These are phyloP conservation scores for Rutstroemia sp. DNA, from an alignment of 2,329 filamentous ascomycete genomes.

Conservation along the genomic window DNA sequence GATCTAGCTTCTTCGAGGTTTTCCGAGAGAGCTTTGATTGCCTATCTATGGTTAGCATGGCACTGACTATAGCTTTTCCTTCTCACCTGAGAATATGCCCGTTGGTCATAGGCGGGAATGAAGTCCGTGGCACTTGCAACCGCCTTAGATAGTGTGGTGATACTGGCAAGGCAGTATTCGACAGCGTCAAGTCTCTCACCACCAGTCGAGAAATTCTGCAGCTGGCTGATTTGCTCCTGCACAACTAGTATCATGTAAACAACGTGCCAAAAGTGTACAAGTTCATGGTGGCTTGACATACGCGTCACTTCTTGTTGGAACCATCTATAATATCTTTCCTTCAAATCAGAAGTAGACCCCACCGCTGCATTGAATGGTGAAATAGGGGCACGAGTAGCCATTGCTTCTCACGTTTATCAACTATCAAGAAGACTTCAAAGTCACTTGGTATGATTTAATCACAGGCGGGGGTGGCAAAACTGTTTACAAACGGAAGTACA, in stretches of 20 bases:
- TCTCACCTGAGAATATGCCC: constrained; percentile 70
- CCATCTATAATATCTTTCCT: constrained; percentile 77
- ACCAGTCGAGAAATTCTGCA: constrained; percentile 56
- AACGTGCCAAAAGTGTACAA: background rate
- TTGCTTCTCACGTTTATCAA: background rate
- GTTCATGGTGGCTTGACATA: constrained; percentile 34
- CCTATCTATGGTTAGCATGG: constrained; percentile 36
- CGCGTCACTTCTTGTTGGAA: constrained; percentile 71
- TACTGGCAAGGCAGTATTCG: constrained; percentile 71
- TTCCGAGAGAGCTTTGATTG: constrained; percentile 73
- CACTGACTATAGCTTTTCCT: background rate
- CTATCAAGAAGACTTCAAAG: background rate
- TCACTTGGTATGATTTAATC: background rate
- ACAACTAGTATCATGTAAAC: constrained; percentile 46
- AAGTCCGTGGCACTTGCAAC: constrained; percentile 77
- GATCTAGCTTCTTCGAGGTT: constrained; percentile 65
- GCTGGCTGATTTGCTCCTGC: constrained; percentile 65
- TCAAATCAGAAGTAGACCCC: constrained; percentile 38
- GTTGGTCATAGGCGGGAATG: constrained; percentile 83
- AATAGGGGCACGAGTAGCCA: background rate
- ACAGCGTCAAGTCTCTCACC: constrained; percentile 75
- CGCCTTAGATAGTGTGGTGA: constrained; percentile 73
- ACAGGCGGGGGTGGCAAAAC: too few relatives aligned
- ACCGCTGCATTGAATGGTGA: constrained; percentile 16
- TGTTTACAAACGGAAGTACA: too few relatives aligned